Conservation (phyloP, 495 filamentous ascomycete species). For the Aspergillus haitiensis region DNA sequence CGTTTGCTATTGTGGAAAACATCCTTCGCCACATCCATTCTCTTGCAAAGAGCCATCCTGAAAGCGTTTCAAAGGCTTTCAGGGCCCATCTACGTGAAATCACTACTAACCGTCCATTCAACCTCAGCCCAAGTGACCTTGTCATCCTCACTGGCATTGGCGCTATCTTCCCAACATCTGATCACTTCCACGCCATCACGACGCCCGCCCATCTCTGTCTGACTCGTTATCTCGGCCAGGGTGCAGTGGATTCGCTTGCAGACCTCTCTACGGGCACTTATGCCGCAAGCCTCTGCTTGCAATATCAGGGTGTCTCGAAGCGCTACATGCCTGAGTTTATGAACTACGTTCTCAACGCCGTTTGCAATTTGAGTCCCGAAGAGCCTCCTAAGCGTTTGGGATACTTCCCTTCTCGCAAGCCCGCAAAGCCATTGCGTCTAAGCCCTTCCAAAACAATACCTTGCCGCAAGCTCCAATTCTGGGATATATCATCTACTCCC, state of each 20-base stretch:
- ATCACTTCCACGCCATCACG: constrained; percentile 92
- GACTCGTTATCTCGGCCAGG: constrained; percentile 78
- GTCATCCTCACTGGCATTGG: constrained; percentile 77
- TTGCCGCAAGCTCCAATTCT: constrained; percentile 43
- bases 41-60: constrained; percentile 76
- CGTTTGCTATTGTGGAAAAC: constrained; percentile 63
- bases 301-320: constrained; percentile 79
- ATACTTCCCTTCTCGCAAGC: constrained; percentile 63
- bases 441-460: constrained; percentile 28
- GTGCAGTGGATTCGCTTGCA: constrained; percentile 57
- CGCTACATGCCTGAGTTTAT: constrained; percentile 86
- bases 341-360: constrained; percentile 73
- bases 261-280: constrained; percentile 77
- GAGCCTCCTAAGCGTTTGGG: constrained; percentile 46
- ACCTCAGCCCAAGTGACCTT: constrained; percentile 71
- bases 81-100: constrained; percentile 68
- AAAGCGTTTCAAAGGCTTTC: constrained; percentile 74
- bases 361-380: constrained; percentile 65
- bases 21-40: constrained; percentile 82
- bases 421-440: constrained; percentile 53
- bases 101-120: constrained; percentile 57
- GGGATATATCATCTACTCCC: constrained; percentile 50
- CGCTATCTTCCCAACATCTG: constrained; percentile 87
- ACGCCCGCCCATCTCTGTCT: constrained; percentile 85
- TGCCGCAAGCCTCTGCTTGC: constrained; percentile 68